Conservation (phyloP, 2,329 filamentous ascomycete genomes). For the Blastomyces gilchristii region DNA sequence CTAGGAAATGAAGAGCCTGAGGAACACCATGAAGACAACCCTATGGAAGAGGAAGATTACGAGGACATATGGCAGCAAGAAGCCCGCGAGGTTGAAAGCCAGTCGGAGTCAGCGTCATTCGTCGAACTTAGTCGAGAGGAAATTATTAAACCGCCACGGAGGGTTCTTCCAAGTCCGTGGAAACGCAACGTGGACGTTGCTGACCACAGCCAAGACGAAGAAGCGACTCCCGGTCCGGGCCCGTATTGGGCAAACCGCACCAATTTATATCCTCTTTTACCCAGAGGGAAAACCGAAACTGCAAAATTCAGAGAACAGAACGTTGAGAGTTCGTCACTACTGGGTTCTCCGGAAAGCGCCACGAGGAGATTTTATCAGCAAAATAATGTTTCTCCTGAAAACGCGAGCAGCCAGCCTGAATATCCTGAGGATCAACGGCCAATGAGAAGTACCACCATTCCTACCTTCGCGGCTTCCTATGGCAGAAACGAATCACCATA, state of each 20-base stretch:
- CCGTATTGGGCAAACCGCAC: slow-evolving; percentile 23
- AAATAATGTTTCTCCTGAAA: background rate
- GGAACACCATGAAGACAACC: slow-evolving; percentile 11
- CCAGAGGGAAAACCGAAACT: slow-evolving; percentile 15
- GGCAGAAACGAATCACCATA: background rate
- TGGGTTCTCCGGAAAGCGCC: slow-evolving; percentile 15
- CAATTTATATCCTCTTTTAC: slow-evolving; percentile 17
- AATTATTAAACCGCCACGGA: slow-evolving; percentile 15
- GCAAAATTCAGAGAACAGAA: slow-evolving; percentile 15
- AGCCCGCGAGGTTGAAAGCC: slow-evolving; percentile 29
- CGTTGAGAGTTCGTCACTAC: slow-evolving; percentile 14
- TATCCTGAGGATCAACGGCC: no score
- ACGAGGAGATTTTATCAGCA: slow-evolving; percentile 13
- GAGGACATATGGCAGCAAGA: slow-evolving; percentile 42
- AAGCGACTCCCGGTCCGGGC: slow-evolving; percentile 20
- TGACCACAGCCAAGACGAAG: slow-evolving; percentile 17
- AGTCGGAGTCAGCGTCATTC: slow-evolving; percentile 21
- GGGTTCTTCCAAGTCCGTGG: slow-evolving; percentile 26
- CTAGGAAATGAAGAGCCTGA: slow-evolving; percentile 13
- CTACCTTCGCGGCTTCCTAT: background rate
- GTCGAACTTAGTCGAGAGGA: slow-evolving; percentile 17
- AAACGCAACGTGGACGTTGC: slow-evolving; percentile 22
- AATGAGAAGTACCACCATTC: background rate
- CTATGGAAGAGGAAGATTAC: slow-evolving; percentile 25
- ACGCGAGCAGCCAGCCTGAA: background rate